Conservation (phyloP, 208 protist species). For the Trypanosoma lewisi region DNA sequence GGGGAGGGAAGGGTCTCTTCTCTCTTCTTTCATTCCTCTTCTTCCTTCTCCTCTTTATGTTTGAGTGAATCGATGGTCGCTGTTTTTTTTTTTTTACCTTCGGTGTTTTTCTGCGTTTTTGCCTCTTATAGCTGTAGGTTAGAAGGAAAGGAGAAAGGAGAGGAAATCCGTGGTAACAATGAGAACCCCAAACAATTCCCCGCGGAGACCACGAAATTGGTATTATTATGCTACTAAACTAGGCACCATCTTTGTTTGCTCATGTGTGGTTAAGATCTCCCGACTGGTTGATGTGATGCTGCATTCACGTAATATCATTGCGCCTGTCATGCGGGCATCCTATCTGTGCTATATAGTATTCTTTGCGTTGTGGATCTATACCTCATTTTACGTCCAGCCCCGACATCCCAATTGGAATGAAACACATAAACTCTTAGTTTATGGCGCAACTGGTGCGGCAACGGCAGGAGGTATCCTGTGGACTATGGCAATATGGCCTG, state of each 20-base stretch:
- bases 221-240: conserved; percentile 20
- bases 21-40: conserved; percentile 1
- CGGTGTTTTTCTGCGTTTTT: conserved; percentile 24
- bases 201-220: conserved; percentile 1
- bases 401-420: conserved; percentile 65
- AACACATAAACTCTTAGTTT: conserved; percentile 52
- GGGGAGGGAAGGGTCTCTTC: not conserved
- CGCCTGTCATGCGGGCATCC: conserved; percentile 41
- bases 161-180: not conserved
- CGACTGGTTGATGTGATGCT: conserved; percentile 57
- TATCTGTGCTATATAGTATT: conserved; percentile 58
- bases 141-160: not conserved
- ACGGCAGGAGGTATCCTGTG: conserved; percentile 41
- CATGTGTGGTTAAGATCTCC: conserved; percentile 7
- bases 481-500: conserved; percentile 75
- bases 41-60: not conserved
- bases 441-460: conserved; percentile 34
- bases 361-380: conserved; percentile 70
- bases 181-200: not conserved
- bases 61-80: not conserved
- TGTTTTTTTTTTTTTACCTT: conserved; percentile 6
- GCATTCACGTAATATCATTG: conserved; percentile 33
- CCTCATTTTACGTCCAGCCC: conserved; percentile 40
- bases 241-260: conserved; percentile 8
- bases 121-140: not conserved